These are phyloP conservation scores for Isoetes taiwanensis DNA, from an alignment of 75 land plant species.

Conservation along the genomic window DNA sequence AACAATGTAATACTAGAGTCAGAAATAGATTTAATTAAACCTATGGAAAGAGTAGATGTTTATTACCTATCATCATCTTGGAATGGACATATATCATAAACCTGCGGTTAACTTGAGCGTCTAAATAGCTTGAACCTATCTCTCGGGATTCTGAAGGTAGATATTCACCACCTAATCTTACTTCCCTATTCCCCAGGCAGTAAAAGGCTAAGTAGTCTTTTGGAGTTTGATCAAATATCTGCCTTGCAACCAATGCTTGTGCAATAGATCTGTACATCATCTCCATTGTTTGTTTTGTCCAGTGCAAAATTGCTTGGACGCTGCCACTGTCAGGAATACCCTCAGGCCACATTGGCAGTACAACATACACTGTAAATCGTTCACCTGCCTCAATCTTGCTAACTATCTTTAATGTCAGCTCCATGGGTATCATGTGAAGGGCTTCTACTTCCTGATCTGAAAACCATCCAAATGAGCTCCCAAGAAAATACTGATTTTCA, in stretches of 20 bases:
- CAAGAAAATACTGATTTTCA: slow-evolving; percentile 88
- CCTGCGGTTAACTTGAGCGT: slow-evolving; percentile 30
- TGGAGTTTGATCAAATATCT: slow-evolving; percentile 5
- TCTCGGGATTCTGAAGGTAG: slow-evolving; percentile 20
- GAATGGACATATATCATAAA: slow-evolving; percentile 45
- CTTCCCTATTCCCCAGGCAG: slow-evolving; percentile 48
- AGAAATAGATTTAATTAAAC: no score
- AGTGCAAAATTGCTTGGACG: slow-evolving; percentile 32
- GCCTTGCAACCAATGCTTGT: slow-evolving; percentile 19
- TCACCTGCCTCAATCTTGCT: slow-evolving; percentile 89
- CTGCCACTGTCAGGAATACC: slow-evolving; percentile 14
- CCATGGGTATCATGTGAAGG: slow-evolving; percentile 60
- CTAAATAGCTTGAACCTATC: slow-evolving; percentile 20
- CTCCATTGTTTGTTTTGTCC: slow-evolving; percentile 26
- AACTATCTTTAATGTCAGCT: slow-evolving; percentile 67
- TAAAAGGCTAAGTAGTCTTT: slow-evolving; percentile 41
- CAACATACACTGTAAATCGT: slow-evolving; percentile 34
- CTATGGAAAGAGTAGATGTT: no score
- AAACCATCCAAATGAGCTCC: slow-evolving; percentile 65
- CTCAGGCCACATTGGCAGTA: background rate
- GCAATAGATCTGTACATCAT: slow-evolving; percentile 37
- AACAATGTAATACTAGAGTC: no score
- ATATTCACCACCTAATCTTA: slow-evolving; percentile 13
- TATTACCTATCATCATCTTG: slow-evolving; percentile 53
- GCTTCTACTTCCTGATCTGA: slow-evolving; percentile 42